Evolutionary conservation across 139 green algal genomes (phyloP).

Genomic region (Auxenochlorella pyrenoidosa): DNA sequence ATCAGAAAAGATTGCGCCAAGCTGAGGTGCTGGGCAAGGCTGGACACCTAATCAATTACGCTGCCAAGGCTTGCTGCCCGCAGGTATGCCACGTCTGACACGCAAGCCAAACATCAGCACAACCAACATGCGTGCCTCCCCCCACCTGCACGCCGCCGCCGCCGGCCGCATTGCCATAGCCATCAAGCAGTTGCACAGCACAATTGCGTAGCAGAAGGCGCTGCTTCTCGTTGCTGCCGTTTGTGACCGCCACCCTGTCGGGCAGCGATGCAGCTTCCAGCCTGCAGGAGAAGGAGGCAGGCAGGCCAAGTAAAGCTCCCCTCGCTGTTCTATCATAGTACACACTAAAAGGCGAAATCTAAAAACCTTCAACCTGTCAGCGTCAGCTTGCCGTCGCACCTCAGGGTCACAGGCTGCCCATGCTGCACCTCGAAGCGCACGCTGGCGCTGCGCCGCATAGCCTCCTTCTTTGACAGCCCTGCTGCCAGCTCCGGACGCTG

Average conservation of each 20-base stretch:
- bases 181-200: slow-evolving; percentile 67
- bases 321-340: too few relatives aligned
- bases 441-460: slow-evolving; percentile 54
- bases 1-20: neutral
- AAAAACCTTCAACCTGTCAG: too few relatives aligned
- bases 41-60: too few relatives aligned
- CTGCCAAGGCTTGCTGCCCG: neutral
- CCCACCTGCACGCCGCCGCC: slow-evolving; percentile 38
- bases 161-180: slow-evolving; percentile 53
- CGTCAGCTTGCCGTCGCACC: neutral
- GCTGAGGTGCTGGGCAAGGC: too few relatives aligned
- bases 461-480: slow-evolving; percentile 55
- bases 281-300: neutral
- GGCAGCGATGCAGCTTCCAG: slow-evolving; percentile 41
- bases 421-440: slow-evolving; percentile 50
- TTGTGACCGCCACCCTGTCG: slow-evolving; percentile 54
- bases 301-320: neutral
- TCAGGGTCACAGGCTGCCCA: slow-evolving; percentile 38
- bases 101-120: neutral
- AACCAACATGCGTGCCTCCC: too few relatives aligned
- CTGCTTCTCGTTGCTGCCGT: slow-evolving; percentile 31
- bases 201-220: slow-evolving; percentile 51
- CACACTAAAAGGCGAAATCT: too few relatives aligned
- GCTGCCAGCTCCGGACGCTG: slow-evolving; percentile 48
- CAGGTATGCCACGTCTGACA: too few relatives aligned